phyloP scores from a whole-genome alignment of 257 asterid species.

The Primulina eburnea region DNA sequence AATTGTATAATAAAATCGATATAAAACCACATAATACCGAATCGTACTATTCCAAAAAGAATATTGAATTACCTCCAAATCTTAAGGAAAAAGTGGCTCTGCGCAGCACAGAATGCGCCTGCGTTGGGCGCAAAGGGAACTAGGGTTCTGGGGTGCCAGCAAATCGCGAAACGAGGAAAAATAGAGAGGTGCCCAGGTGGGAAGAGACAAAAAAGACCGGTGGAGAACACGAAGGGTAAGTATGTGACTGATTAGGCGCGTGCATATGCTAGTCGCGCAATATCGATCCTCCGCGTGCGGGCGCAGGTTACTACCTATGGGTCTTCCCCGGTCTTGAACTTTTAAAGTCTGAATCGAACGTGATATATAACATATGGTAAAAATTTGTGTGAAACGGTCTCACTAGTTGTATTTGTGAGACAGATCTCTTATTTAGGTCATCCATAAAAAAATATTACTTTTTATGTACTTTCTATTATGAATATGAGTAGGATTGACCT shows the following conservation, averaged over 20 bases:
- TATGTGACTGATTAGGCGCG: constrained; percentile 31
- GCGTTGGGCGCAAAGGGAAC: constrained; percentile 9
- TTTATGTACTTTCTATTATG: too few relatives aligned
- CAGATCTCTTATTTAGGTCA: too few relatives aligned
- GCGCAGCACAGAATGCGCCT: constrained; percentile 24
- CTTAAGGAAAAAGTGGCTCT: not conserved
- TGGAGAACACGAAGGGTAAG: constrained; percentile 22
- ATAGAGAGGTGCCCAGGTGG: constrained; percentile 10
- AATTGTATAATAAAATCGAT: not conserved
- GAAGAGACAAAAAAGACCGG: constrained; percentile 24
- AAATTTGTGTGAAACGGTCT: too few relatives aligned
- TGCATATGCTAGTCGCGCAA: constrained; percentile 32
- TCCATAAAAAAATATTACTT: too few relatives aligned
- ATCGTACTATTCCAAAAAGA: not conserved
- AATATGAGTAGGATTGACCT: too few relatives aligned
- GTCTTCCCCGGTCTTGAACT: not conserved
- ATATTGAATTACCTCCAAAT: constrained; percentile 24
- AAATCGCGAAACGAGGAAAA: constrained; percentile 2
- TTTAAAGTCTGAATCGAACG: too few relatives aligned
- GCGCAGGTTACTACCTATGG: constrained; percentile 30
- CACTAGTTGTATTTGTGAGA: too few relatives aligned
- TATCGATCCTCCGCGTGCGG: constrained; percentile 34
- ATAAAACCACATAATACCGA: not conserved
- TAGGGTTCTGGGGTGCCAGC: constrained; percentile 42
- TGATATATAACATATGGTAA: too few relatives aligned